Evolutionary conservation across 192 early-diverging fungal genomes (phyloP).

Genomic region (Backusella westeae): DNA sequence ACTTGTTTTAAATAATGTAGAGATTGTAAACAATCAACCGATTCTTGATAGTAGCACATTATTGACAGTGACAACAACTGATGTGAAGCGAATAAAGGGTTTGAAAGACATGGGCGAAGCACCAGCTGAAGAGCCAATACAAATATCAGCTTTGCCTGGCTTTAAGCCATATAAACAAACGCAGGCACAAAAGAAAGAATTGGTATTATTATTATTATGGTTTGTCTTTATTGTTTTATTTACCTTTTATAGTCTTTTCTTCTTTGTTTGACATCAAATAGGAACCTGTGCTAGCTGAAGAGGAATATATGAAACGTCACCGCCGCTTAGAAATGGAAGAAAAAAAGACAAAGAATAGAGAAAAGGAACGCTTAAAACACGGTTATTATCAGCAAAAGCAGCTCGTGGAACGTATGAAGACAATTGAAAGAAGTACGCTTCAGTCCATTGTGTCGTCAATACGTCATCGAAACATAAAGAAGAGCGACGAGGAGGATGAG

Average conservation of each 20-base stretch:
- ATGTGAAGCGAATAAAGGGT: background rate
- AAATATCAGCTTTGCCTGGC: background rate
- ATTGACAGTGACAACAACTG: background rate
- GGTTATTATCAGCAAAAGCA: conserved; percentile 55
- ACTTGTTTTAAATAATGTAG: background rate
- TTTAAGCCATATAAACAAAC: background rate
- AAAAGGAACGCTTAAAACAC: conserved; percentile 51
- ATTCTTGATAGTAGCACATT: background rate
- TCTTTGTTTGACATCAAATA: background rate
- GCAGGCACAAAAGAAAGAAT: background rate
- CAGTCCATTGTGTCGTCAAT: conserved; percentile 23
- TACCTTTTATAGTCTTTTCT: background rate
- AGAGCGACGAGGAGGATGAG: background rate
- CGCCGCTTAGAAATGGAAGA: conserved; percentile 53
- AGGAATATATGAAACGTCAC: conserved; percentile 49
- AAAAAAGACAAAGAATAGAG: conserved; percentile 56
- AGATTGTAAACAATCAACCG: conserved; percentile 1
- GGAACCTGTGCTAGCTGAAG: conserved; percentile 36
- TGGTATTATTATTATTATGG: background rate
- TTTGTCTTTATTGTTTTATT: background rate
- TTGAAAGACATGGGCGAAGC: background rate
- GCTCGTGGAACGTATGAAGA: conserved; percentile 46
- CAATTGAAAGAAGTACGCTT: conserved; percentile 41
- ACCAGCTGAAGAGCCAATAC: background rate
- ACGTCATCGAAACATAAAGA: conserved; percentile 15